A percentile compares a stretch with the other conserved stretches of the same genome.
These are phyloP conservation scores for Acarospora socialis DNA, from an alignment of 2,329 filamentous ascomycete species.

Conservation along the genomic window DNA sequence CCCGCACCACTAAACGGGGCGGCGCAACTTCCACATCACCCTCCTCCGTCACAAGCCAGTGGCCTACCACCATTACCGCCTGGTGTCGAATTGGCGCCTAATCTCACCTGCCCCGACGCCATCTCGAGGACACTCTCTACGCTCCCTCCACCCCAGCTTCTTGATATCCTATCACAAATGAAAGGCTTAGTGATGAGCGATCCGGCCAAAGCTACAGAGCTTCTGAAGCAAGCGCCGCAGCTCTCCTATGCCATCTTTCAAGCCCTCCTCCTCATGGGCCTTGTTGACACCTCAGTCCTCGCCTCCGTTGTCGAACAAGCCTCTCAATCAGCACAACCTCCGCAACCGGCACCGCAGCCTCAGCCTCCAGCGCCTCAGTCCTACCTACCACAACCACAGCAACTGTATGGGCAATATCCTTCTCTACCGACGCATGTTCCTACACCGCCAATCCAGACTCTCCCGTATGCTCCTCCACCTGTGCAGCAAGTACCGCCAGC, in stretches of 20 bases:
- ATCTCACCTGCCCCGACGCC: constrained; percentile 72
- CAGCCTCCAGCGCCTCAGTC: constrained; percentile 14
- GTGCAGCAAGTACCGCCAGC: constrained; percentile 21
- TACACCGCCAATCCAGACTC: constrained; percentile 17
- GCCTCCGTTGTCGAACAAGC: constrained; percentile 61
- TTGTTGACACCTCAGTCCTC: constrained; percentile 75
- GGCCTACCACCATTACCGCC: constrained; percentile 67
- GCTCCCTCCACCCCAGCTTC: constrained; percentile 72
- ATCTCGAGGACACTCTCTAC: constrained; percentile 84
- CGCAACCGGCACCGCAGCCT: constrained; percentile 20
- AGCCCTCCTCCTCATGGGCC: constrained; percentile 77
- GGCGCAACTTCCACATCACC: constrained; percentile 24
- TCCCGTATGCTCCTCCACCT: constrained; percentile 5
- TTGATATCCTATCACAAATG: constrained; percentile 90
- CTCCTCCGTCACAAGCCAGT: constrained; percentile 30
- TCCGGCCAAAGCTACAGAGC: constrained; percentile 68
- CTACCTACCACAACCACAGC: constrained; percentile 20
- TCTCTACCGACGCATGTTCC: constrained; percentile 12
- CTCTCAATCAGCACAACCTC: constrained; percentile 25
- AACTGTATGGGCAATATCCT: constrained; percentile 21
- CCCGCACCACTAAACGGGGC: constrained; percentile 19
- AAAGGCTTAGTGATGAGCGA: constrained; percentile 75
- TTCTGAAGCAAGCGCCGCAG: constrained; percentile 80
- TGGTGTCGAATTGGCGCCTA: constrained; percentile 69
- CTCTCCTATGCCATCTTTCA: constrained; percentile 92